These are phyloP conservation scores for Leccinum incarnatum DNA, from an alignment of 768 basidiomycete species.

Conservation along the genomic window DNA sequence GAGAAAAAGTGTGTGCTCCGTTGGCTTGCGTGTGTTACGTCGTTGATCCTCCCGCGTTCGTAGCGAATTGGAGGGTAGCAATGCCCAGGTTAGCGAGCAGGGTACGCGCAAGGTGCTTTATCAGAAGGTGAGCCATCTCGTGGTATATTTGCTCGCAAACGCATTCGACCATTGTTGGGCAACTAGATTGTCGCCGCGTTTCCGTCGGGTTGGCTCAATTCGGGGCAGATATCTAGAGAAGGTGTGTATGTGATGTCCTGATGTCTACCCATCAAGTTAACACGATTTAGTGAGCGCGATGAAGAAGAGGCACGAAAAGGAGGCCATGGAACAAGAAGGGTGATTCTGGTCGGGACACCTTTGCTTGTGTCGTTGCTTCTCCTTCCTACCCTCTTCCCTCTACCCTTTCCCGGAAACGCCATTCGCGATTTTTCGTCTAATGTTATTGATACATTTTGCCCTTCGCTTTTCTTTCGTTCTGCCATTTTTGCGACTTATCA, in stretches of 20 bases:
- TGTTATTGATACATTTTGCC: neutral
- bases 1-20: conserved; percentile 53
- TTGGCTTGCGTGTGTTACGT: neutral
- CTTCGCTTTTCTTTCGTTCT: neutral
- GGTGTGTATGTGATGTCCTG: conserved; percentile 42
- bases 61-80: conserved; percentile 59
- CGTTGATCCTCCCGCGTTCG: conserved; percentile 7
- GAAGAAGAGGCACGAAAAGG: conserved; percentile 79
- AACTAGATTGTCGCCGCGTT: conserved; percentile 72
- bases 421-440: neutral
- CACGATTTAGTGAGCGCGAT: conserved; percentile 65
- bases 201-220: conserved; percentile 82
- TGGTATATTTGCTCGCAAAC: neutral
- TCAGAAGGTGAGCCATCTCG: conserved; percentile 53
- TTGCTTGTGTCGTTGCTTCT: too few relatives aligned
- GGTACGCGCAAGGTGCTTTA: conserved; percentile 77
- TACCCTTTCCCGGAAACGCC: neutral
- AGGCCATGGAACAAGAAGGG: conserved; percentile 58
- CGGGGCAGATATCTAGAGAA: conserved; percentile 84
- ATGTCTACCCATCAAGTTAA: neutral
- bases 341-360: conserved; percentile 6
- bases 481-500: neutral
- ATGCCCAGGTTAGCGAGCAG: conserved; percentile 76
- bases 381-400: neutral
- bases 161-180: neutral